Base-by-base conservation (phyloP, 192 early-diverging fungal species). In the Linnemannia schmuckeri region DNA sequence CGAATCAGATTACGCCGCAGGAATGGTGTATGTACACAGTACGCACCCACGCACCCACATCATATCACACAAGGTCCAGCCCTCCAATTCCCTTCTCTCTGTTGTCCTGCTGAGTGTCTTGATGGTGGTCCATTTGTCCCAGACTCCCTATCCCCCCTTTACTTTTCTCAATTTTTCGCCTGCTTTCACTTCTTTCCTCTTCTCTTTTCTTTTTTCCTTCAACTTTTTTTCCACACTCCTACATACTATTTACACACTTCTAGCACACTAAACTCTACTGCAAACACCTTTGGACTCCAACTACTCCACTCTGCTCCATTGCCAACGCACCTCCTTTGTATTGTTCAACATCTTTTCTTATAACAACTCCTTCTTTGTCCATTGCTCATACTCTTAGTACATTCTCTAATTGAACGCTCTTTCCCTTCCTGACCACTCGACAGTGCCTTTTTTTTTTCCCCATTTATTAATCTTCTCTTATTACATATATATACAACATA, bases 131-230 rank as follows among this genome's bases (percentile, higher is more conserved):
- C 57, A 63, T 63, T 63, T 63, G 57, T 27, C 57, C 61, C 61
- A 24, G 37, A 42, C 37, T 15, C 70, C 38, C 66, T 30, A 35
- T 7, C 37, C 40, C 69, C 52, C 44, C 47, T 74, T 74, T 80
- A 44, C 35, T 74, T 72, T 75, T 75, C 35, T 73, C 72, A 54
- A n/a, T 72, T 47, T 46, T 61, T 49, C 2, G 37, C 47, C 22
- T 15, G 30, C 33, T n/a, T 76, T 76, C 49, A 57, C 69, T 30
- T 18, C 38, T 42, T 47, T 70, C 44, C 41, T 55, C 47, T 46
- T 41, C 41, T 38, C 52, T 27, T 71, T 38, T 54, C 41, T 42
- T 68, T 63, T 30, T 63, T 63, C 6, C 47, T 49, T 52, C 49
- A 52, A 52, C 49, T 63, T 27, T 63, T 3, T 66, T 66, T 30